phyloP scores from a whole-genome alignment of 495 filamentous ascomycete species.

The Penicillium waksmanii region DNA sequence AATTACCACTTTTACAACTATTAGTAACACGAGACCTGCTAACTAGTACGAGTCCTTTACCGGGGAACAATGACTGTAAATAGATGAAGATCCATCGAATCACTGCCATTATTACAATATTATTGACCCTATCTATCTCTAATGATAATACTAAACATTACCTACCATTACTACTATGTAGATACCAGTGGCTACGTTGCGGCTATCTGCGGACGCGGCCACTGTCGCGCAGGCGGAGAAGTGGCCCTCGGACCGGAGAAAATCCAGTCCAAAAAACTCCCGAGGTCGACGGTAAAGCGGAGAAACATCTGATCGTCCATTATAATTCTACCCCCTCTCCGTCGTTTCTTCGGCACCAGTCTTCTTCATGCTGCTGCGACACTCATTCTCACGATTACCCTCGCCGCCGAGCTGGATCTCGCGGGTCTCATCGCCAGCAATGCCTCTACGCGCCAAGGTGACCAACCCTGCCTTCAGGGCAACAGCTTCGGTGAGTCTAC shows the following conservation, averaged over 20 bases:
- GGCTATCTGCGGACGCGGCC: constrained; percentile 2
- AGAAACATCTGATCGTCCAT: constrained; percentile 33
- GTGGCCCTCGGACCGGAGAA: constrained; percentile 32
- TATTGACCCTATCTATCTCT: too few species aligned
- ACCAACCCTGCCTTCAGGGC: constrained; percentile 60
- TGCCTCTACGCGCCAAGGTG: constrained; percentile 91
- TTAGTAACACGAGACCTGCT: too few species aligned
- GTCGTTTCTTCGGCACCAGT: constrained; percentile 23
- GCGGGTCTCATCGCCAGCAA: constrained; percentile 54
- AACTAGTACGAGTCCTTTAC: too few species aligned
- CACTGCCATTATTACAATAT: too few species aligned
- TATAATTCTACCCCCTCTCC: constrained; percentile 22
- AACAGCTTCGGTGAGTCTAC: constrained; percentile 45
- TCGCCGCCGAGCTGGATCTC: constrained; percentile 59
- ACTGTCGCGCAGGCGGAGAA: constrained; percentile 27
- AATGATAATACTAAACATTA: too few species aligned
- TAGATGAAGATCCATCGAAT: too few species aligned
- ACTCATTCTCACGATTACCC: constrained; percentile 45
- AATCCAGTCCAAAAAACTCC: constrained; percentile 36
- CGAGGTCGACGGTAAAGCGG: constrained; percentile 39
- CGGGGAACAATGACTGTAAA: too few species aligned
- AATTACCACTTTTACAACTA: too few species aligned
- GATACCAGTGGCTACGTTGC: not conserved
- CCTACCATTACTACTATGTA: not conserved
- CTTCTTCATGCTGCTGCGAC: constrained; percentile 59